Conservation (phyloP, 1,139 yeast genomes). For the Hanseniaspora gamundiae region DNA sequence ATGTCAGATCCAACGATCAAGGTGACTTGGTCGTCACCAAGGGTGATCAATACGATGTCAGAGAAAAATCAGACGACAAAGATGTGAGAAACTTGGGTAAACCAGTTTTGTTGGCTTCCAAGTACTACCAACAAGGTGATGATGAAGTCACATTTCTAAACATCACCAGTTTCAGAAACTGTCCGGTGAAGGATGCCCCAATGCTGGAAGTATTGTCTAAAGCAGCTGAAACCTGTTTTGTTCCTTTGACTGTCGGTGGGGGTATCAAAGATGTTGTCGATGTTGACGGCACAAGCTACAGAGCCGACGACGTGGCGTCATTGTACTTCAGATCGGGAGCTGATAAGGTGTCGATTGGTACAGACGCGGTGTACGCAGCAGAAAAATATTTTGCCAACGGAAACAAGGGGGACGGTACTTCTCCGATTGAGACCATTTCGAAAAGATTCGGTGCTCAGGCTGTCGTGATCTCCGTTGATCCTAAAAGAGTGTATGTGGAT, state of each 20-base stretch:
- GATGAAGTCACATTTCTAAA: slow-evolving; percentile 92
- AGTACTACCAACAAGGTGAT: slow-evolving; percentile 86
- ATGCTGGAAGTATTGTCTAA: slow-evolving; percentile 78
- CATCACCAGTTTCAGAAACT: slow-evolving; percentile 88
- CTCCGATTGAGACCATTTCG: slow-evolving; percentile 89
- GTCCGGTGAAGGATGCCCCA: slow-evolving; percentile 84
- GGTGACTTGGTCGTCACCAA: slow-evolving; percentile 96
- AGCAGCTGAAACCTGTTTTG: slow-evolving; percentile 86
- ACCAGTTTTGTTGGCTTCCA: slow-evolving; percentile 87
- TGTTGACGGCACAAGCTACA: slow-evolving; percentile 60
- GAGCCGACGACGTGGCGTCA: slow-evolving; percentile 85
- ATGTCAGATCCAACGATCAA: slow-evolving; percentile 85
- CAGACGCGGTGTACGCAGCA: slow-evolving; percentile 92
- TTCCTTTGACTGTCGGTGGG: slow-evolving; percentile 95
- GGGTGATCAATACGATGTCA: slow-evolving; percentile 95
- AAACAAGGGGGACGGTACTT: slow-evolving; percentile 46
- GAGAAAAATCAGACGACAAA: slow-evolving; percentile 47
- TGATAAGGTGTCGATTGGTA: slow-evolving; percentile 91
- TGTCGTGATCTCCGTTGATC: slow-evolving; percentile 93
- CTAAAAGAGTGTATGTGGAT: slow-evolving; percentile 66
- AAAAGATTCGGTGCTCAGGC: slow-evolving; percentile 91
- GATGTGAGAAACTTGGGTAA: slow-evolving; percentile 86
- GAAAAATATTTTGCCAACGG: slow-evolving; percentile 59
- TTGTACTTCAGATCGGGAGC: slow-evolving; percentile 92
- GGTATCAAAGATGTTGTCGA: slow-evolving; percentile 87